A percentile compares a stretch with the other conserved stretches of the same genome.
Evolutionary conservation across 305 asterid species (phyloP).

Genomic region (Fraxinus nigra): DNA sequence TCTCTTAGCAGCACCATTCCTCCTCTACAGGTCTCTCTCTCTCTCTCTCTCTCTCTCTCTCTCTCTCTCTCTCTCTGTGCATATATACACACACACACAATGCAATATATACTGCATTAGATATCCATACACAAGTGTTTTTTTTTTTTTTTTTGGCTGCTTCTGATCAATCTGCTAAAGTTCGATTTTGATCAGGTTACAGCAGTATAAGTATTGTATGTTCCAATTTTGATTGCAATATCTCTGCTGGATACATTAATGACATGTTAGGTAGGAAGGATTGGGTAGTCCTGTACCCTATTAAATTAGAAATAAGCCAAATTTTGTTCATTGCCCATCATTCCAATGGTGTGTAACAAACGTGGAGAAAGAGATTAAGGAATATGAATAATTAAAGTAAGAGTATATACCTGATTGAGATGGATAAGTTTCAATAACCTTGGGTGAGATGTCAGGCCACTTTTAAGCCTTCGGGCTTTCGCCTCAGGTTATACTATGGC

Average conservation of each 20-base stretch:
- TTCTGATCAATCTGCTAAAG: background rate
- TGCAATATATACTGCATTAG: background rate
- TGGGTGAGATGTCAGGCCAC: background rate
- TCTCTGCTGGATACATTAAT: background rate
- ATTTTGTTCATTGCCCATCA: background rate
- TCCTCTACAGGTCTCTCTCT: slow-evolving; percentile 22
- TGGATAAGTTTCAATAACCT: background rate
- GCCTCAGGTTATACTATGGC: background rate
- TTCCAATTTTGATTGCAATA: background rate
- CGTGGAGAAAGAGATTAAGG: background rate
- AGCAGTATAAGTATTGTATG: background rate
- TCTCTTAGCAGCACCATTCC: background rate
- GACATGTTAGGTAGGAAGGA: background rate
- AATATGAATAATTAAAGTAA: background rate
- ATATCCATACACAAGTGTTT: background rate
- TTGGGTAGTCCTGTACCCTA: background rate
- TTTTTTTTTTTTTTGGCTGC: background rate
- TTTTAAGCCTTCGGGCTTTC: background rate
- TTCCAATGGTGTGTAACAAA: background rate
- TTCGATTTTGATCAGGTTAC: background rate
- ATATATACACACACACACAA: too few relatives aligned
- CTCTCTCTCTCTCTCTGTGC: slow-evolving; percentile 13
- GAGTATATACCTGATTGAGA: background rate
- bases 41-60: background rate
- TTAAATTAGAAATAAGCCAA: background rate